phyloP scores from a whole-genome alignment of 768 basidiomycete species.

The Pholiota molesta region DNA sequence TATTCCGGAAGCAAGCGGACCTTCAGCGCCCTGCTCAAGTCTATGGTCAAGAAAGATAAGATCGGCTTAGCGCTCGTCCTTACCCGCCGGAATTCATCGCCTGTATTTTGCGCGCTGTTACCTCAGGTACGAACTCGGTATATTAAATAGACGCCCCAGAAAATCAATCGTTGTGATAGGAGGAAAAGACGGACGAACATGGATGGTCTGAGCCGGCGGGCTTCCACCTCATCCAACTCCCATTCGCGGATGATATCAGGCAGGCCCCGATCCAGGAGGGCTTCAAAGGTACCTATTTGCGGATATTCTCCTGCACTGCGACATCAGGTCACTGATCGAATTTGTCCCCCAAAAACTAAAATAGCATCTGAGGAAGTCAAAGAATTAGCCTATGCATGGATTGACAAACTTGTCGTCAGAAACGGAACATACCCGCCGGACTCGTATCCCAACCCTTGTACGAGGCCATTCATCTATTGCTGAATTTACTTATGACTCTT shows the following conservation, averaged over 20 bases:
- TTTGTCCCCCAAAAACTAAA: slow-evolving; percentile 9
- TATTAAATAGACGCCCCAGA: background rate
- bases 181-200: slow-evolving; percentile 67
- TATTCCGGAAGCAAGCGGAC: slow-evolving; percentile 93
- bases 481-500: background rate
- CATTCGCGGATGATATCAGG: slow-evolving; percentile 94
- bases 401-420: slow-evolving; percentile 79
- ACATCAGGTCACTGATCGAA: background rate
- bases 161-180: slow-evolving; percentile 40
- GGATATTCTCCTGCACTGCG: background rate
- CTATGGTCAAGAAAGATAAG: slow-evolving; percentile 79
- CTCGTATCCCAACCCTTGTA: slow-evolving; percentile 90
- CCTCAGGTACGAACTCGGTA: slow-evolving; percentile 65
- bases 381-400: slow-evolving; percentile 69
- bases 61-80: slow-evolving; percentile 79
- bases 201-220: slow-evolving; percentile 88
- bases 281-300: slow-evolving; percentile 51
- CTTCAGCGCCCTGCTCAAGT: slow-evolving; percentile 83
- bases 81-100: slow-evolving; percentile 70
- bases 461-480: slow-evolving; percentile 24
- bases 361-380: slow-evolving; percentile 71
- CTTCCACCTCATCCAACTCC: slow-evolving; percentile 91
- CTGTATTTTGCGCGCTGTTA: slow-evolving; percentile 81
- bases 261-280: slow-evolving; percentile 70
- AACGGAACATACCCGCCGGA: slow-evolving; percentile 86